Conservation (phyloP, 768 basidiomycete genomes). For the Tephrocybe sp. region DNA sequence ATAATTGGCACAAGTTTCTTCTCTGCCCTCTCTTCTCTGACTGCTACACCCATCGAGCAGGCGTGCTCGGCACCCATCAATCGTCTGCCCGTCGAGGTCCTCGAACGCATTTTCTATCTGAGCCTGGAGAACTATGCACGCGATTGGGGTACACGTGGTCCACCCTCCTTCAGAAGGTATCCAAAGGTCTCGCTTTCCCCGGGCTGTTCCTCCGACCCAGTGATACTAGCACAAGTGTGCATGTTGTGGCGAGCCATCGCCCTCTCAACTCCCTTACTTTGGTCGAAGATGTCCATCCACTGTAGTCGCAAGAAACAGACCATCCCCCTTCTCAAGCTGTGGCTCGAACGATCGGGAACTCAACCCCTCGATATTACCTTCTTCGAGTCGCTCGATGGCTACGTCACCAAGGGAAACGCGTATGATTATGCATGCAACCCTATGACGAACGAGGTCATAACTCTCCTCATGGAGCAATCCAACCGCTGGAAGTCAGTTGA, state of each 20-base stretch:
- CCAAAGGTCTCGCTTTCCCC: constrained; percentile 9
- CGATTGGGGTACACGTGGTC: background rate
- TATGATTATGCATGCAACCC: background rate
- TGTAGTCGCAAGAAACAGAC: background rate
- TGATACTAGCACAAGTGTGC: constrained; percentile 11
- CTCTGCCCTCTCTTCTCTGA: too few species aligned
- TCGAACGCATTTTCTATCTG: constrained; percentile 3
- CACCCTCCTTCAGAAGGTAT: background rate
- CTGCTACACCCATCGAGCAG: background rate
- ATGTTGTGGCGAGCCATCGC: constrained; percentile 9
- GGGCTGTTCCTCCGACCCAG: constrained; percentile 4
- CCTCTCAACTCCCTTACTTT: constrained; percentile 3
- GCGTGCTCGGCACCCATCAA: constrained; percentile 3
- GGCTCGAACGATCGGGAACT: background rate
- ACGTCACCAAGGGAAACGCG: background rate
- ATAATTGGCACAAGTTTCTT: background rate
- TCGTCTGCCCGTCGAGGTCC: constrained; percentile 7
- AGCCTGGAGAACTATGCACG: constrained; percentile 1
- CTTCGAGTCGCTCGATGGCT: background rate
- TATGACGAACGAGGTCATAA: background rate
- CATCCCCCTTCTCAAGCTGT: background rate
- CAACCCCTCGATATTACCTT: constrained; percentile 5
- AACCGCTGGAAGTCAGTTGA: constrained; percentile 12
- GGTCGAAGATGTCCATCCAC: constrained; percentile 5
- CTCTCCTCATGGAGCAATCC: constrained; percentile 1